Evolutionary conservation across 2,329 filamentous ascomycete species (phyloP).

Genomic region (Cyphellophora attinorum): DNA sequence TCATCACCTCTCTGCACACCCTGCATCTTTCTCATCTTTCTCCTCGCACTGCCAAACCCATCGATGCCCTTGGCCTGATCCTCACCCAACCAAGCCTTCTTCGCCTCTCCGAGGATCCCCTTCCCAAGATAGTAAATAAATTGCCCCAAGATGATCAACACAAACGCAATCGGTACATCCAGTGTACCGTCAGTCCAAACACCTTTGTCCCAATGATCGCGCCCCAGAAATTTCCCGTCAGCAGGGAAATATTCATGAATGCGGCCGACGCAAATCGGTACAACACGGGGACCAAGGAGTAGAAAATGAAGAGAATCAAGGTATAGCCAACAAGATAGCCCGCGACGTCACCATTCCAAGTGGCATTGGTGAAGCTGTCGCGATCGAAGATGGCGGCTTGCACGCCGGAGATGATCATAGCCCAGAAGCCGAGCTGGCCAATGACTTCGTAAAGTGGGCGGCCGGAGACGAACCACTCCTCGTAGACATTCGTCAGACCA

Average conservation of each 20-base stretch:
- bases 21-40: slow-evolving; percentile 43
- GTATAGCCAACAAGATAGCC: slow-evolving; percentile 91
- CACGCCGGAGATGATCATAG: slow-evolving; percentile 79
- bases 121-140: slow-evolving; percentile 81
- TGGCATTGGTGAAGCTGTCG: slow-evolving; percentile 52
- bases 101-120: slow-evolving; percentile 70
- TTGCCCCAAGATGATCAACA: slow-evolving; percentile 78
- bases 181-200: slow-evolving; percentile 72
- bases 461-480: slow-evolving; percentile 87
- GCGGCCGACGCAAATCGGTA: slow-evolving; percentile 84
- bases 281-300: slow-evolving; percentile 75
- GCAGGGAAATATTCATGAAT: slow-evolving; percentile 90
- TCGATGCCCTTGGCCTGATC: slow-evolving; percentile 74
- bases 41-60: slow-evolving; percentile 77
- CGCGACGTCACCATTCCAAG: slow-evolving; percentile 58
- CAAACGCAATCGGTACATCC: slow-evolving; percentile 90
- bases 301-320: slow-evolving; percentile 72
- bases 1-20: slow-evolving; percentile 9
- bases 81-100: slow-evolving; percentile 89
- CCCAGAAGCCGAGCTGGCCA: slow-evolving; percentile 81
- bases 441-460: slow-evolving; percentile 87
- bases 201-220: slow-evolving; percentile 84
- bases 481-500: slow-evolving; percentile 79
- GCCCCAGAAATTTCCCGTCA: slow-evolving; percentile 96
- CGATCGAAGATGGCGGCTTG: slow-evolving; percentile 92